Evolutionary conservation across 2,329 filamentous ascomycete genomes (phyloP), one percentile per base, ranked within the genome.

Genomic region (Plectosphaerella sp.): DNA sequence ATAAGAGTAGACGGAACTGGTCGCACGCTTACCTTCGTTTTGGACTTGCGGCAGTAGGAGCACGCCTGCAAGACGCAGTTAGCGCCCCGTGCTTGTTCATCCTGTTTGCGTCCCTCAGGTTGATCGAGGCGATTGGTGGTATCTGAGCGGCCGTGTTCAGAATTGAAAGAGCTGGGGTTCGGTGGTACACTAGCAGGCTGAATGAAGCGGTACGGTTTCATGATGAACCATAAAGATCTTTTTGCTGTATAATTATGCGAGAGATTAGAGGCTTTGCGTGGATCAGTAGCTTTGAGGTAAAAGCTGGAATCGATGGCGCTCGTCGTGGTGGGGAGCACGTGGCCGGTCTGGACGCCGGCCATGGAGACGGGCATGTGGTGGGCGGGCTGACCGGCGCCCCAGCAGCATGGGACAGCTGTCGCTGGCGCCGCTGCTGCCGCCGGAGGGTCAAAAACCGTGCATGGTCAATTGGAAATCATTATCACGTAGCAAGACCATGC

Each of bases 391-490:
- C 25, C 64, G 35, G 69, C 67, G 46, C 70, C 72, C 33, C n/a
- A 79, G 62, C 39, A 77, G 57, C 68, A 74, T 72, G 15, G 74
- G 71, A 54, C 74, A 77, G 62, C 61, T 71, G 15, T 72, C 70
- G 25, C 25, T n/a, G n/a, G n/a, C 25, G 36, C 12, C 36, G 12
- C 64, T 56, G 35, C 54, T 64, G 49, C 64, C 57, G 54, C 50
- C 58, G 49, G 56, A 61, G 22, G 62, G 9, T 28, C 9, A 28
- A 28, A 28, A 28, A 28, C 25, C 25, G 25, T 28, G 25, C 9
- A 28, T 28, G 9, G 25, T 9, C 9, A n/a, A 28, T 28, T 5
- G 25, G 9, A 28, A 5, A 28, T 28, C 25, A 5, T 28, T 28
- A 9, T 28, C 25, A 28, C 25, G 25, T 28, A 9, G 25, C 9